Evolutionary conservation across 2,329 filamentous ascomycete genomes (phyloP), one percentile per base, ranked within the genome.

Genomic region (Hypocrella siamensis): DNA sequence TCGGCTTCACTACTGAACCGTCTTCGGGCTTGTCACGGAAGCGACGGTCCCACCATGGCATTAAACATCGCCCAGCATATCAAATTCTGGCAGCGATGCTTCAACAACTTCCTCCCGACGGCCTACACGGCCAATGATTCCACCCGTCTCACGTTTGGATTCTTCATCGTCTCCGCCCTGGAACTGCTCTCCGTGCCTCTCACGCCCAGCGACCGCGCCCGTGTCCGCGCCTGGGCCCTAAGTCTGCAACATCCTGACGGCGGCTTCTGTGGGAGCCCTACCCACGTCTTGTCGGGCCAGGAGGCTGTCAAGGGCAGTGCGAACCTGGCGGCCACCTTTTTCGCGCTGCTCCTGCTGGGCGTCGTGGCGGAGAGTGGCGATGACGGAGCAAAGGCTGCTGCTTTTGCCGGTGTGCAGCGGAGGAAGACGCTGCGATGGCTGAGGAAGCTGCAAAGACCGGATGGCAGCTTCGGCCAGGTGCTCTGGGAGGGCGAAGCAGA

Each of bases 381-480:
- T 6, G 48, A 47, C 0, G 47, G 51, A 8, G 60, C 56, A 3
- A 49, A 45, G 11, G 43, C 51, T 3, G 43, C 51, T 3, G 65
- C 67, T 0, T 67, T 84, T 42, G 56, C 60, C 4, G 67, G 74
- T 2, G 76, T 98, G 6, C 66, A 77, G 38, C 67, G 82, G 35
- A 59, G 46, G 26, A 69, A 70, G 37, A 79, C 80, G 37, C 52
- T 96, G 41, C 47, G 54, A 26, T 94, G 88, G 85, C 56, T 98
- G 40, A 65, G 60, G 34, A 66, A 53, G 31, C 56, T 96, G 52
- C 90, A 98, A 60, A 70, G 85, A 17, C 54, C 60, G 0, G 82
- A 96, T 49, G 90, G 90, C 2, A 92, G 85, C 45, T 96, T 98
- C 51, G 90, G 86, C 0, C 86, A 98, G 54, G 70, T 82, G 1